phyloP scores from a whole-genome alignment of 202 grass and related monocot species.

The Dendrocalamus latiflorus region DNA sequence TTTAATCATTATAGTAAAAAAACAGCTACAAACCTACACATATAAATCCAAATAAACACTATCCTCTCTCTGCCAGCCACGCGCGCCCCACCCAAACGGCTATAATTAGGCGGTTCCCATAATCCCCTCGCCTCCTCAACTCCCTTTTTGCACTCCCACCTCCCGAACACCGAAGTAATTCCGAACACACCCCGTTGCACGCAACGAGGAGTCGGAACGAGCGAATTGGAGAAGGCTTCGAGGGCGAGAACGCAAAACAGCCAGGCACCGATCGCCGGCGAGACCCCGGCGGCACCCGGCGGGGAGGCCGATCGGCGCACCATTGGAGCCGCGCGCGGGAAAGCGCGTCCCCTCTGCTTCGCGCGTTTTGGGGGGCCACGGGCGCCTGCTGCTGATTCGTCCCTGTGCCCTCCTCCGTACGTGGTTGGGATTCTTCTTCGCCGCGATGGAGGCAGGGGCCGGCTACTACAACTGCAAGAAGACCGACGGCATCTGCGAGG shows the following conservation, averaged over 20 bases:
- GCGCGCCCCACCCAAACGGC: conserved; percentile 46
- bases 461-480: conserved; percentile 83
- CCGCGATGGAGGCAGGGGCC: conserved; percentile 43
- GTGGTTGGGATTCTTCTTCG: background rate
- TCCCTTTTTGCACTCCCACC: background rate
- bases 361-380: background rate
- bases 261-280: background rate
- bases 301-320: background rate
- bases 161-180: background rate
- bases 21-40: too few species aligned
- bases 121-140: background rate
- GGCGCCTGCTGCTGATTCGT: background rate
- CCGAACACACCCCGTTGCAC: background rate
- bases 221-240: background rate
- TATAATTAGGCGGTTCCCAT: conserved; percentile 44
- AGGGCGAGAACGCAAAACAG: conserved; percentile 4
- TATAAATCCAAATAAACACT: too few species aligned
- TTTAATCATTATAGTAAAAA: too few species aligned
- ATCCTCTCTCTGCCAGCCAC: background rate
- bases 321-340: conserved; percentile 3
- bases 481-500: conserved; percentile 75
- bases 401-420: background rate
- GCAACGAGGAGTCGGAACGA: background rate
- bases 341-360: background rate
- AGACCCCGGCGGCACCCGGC: too few species aligned